phyloP scores from a whole-genome alignment of 495 filamentous ascomycete species.

The Pseudevernia furfuracea region DNA sequence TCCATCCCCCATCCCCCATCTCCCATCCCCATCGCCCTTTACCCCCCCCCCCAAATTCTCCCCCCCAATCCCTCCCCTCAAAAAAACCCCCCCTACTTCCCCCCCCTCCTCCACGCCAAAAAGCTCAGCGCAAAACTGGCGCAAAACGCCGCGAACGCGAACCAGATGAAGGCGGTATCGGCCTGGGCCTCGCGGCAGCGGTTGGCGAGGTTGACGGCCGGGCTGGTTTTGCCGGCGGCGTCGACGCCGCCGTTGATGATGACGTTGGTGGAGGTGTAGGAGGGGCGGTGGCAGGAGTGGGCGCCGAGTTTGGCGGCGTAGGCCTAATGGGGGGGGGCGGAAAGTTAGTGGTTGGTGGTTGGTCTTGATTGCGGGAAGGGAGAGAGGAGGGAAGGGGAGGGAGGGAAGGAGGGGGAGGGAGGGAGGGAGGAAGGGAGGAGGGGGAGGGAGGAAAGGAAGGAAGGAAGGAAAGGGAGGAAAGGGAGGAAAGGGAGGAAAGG shows the following conservation, averaged over 20 bases:
- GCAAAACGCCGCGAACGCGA: constrained; percentile 54
- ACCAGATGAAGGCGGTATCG: constrained; percentile 61
- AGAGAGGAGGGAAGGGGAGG: background rate
- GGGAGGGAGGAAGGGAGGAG: background rate
- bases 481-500: background rate
- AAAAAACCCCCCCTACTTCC: constrained; percentile 2
- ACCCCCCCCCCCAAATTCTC: background rate
- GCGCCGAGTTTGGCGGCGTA: constrained; percentile 20
- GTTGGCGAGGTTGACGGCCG: constrained; percentile 35
- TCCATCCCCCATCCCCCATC: too few relatives aligned
- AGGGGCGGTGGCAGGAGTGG: constrained; percentile 16
- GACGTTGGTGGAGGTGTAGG: constrained; percentile 47
- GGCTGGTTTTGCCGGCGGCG: background rate
- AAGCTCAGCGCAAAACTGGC: constrained; percentile 40
- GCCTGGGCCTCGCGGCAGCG: constrained; percentile 65
- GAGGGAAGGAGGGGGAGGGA: background rate
- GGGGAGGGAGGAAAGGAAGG: background rate
- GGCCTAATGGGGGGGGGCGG: constrained; percentile 17
- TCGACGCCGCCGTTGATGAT: constrained; percentile 51
- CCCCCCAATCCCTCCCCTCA: background rate
- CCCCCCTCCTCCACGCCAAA: constrained; percentile 18
- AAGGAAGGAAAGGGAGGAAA: background rate
- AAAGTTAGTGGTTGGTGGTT: background rate
- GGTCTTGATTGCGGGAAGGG: background rate
- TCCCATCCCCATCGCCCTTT: too few relatives aligned